Conservation (phyloP, 1,139 yeast species). For the Starmera stellimalicola region DNA sequence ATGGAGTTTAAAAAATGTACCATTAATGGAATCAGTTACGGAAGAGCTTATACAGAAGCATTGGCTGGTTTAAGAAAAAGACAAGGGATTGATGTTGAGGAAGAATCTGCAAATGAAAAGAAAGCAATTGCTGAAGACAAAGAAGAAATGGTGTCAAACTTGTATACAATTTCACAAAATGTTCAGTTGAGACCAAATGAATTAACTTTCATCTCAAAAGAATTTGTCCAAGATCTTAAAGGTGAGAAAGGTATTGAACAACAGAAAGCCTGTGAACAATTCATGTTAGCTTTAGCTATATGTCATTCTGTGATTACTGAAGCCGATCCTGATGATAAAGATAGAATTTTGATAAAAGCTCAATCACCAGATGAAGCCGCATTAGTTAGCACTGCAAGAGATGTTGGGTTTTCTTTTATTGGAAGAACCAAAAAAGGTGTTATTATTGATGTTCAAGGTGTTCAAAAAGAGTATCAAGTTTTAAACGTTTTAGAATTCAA, state of each 20-base stretch:
- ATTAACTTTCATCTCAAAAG: conserved; percentile 73
- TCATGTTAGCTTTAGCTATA: conserved; percentile 80
- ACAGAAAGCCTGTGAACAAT: conserved; percentile 57
- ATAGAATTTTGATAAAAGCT: conserved; percentile 63
- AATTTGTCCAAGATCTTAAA: conserved; percentile 43
- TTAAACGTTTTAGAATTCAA: conserved; percentile 77
- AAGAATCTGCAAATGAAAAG: conserved; percentile 56
- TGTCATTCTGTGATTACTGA: conserved; percentile 93
- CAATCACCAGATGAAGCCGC: conserved; percentile 99
- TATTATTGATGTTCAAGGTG: conserved; percentile 66
- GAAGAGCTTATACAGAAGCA: conserved; percentile 94
- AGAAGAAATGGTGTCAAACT: conserved; percentile 49
- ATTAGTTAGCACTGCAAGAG: conserved; percentile 86
- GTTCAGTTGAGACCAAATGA: conserved; percentile 48
- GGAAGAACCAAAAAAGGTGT: conserved; percentile 69
- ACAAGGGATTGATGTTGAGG: conserved; percentile 70
- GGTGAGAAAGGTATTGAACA: conserved; percentile 46
- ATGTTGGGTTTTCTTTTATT: conserved; percentile 75
- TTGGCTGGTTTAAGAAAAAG: conserved; percentile 87
- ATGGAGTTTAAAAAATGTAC: conserved; percentile 96
- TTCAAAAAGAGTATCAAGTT: conserved; percentile 58
- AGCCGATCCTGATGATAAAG: conserved; percentile 45
- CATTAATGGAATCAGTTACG: conserved; percentile 79
- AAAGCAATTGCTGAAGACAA: conserved; percentile 55
- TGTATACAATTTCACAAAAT: conserved; percentile 39